Conservation (phyloP, 1,284 basidiomycete species). For the Cutaneotrichosporon cutaneum region DNA sequence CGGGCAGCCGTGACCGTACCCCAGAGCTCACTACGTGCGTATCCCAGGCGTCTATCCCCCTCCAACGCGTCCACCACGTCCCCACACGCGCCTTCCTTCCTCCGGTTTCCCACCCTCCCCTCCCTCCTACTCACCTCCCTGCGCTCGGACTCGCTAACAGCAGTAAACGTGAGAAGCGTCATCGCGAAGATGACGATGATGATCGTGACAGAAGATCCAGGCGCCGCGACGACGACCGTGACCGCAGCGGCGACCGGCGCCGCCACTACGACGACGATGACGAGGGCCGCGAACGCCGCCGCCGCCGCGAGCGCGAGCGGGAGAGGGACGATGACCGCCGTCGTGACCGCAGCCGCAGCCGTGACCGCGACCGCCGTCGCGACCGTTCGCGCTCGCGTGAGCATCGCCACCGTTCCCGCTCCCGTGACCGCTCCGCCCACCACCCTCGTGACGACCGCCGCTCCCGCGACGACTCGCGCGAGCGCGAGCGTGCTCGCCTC, state of each 20-base stretch:
- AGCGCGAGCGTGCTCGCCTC: constrained; percentile 17
- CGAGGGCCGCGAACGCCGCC: constrained; percentile 13
- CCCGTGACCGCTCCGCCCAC: constrained; percentile 13
- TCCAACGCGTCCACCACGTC: too few relatives aligned
- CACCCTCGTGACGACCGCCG: constrained; percentile 13
- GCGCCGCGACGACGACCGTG: constrained; percentile 54
- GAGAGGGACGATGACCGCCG: constrained; percentile 41
- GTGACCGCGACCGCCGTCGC: constrained; percentile 26
- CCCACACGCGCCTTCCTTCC: too few relatives aligned
- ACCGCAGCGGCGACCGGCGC: constrained; percentile 28
- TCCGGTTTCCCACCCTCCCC: not conserved
- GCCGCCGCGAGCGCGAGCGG: constrained; percentile 42
- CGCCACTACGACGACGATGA: constrained; percentile 9
- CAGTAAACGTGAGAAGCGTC: constrained; percentile 54
- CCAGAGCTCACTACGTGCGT: constrained; percentile 48
- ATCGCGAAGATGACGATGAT: constrained; percentile 52
- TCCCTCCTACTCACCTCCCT: not conserved
- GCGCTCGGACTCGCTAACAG: not conserved
- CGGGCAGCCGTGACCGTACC: constrained; percentile 37
- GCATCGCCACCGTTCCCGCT: constrained; percentile 5
- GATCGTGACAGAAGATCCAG: constrained; percentile 42
- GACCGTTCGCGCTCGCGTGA: constrained; percentile 37
- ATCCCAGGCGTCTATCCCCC: not conserved
- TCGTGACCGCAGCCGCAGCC: constrained; percentile 29
- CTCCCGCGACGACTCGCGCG: constrained; percentile 35